Base-by-base conservation (phyloP, 352 stramenopile genomes). In the Peronospora farinosa region DNA sequence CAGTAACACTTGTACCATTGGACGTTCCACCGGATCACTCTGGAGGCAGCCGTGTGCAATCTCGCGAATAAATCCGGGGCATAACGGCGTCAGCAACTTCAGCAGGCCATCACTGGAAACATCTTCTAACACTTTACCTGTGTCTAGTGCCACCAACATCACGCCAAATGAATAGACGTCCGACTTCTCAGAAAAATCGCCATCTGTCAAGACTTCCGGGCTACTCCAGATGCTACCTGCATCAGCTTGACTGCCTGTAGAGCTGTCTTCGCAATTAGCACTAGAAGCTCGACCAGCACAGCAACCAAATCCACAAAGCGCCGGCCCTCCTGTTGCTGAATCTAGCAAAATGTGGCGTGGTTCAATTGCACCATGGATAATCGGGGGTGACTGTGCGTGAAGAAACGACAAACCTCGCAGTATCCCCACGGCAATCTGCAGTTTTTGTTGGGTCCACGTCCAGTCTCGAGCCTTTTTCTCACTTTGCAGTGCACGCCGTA, bases 121-220 rank as follows among this genome's bases (percentile, higher is more conserved):
- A 41, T 66, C 63, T 32, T 69, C 65, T 13, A 72, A 56, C n/a
- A 75, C 23, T 21, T 46, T 50, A 27, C 69, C 74, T 3, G 72
- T 82, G 50, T 86, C 74, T n/a, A 86, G 53, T 47, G 78, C 67
- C 5, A 72, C 69, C 31, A 85, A 33, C 27, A 85, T 47, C 27
- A 78, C 58, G 6, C 74, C 74, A 15, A 83, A 77, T 37, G 74
- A 80, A 51, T 80, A 85, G 1, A 85, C 58, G 28, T 85, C 71
- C 5, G 66, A 56, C 19, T 79, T 75, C 19, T 60, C 51, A 9
- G 74, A 70, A 39, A 68, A 78, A 0, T 55, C 40, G 16, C 64
- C 47, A 0, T 54, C 58, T 25, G 33, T 50, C 41, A 83, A 59
- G n/a, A 83, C 67, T 49, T 85, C 71, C 0, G 74, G 74, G 1